Evolutionary conservation across 2,329 filamentous ascomycete genomes (phyloP), one percentile per base, ranked within the genome.

Genomic region (Ophiostoma piceae): DNA sequence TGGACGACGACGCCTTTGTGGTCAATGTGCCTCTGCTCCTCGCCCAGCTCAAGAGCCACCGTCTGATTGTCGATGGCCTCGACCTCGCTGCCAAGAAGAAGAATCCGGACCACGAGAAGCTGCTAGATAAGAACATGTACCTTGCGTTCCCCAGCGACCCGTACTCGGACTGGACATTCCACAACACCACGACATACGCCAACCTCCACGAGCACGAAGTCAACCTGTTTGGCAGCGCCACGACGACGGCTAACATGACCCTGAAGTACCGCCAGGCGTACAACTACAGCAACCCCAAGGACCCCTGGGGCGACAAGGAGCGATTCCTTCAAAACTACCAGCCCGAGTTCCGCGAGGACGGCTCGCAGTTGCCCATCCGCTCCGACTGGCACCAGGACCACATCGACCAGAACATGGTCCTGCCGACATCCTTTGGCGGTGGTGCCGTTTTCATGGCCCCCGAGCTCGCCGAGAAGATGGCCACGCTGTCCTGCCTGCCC

Each of bases 1-100:
- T 84, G 1, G 82, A 84, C 41, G 82, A 84, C 72, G 79, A 80
- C 69, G 76, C 83, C 67, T 84, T 84, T 73, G 78, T 84, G 66
- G 82, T 82, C 0, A 80, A 79, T 51, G 73, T 83, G 41, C 74
- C 76, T 0, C 76, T 78, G 60, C 78, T 84, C 9, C 74, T 81
- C 3, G 73, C 77, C 35, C 77, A 77, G 6, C 77, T 84, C 2
- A 47, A 51, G 51, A 35, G 51, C 8, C 68, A 72, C 32, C 22
- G 67, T 29, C 51, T 65, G 19, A 16, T 70, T 2, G 41, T 37
- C n/a, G 62, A 69, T 43, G 60, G 60, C 54, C 14, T 32, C 5
- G 68, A 54, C 68, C 41, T 57, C 9, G n/a, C 14, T n/a, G 29
- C 9, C 16, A 26, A 7, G 16, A 14, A 9, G 12, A 26, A 14